phyloP scores from a whole-genome alignment of 805 yeast genomes.

The Wickerhamiella sergipiensis region DNA sequence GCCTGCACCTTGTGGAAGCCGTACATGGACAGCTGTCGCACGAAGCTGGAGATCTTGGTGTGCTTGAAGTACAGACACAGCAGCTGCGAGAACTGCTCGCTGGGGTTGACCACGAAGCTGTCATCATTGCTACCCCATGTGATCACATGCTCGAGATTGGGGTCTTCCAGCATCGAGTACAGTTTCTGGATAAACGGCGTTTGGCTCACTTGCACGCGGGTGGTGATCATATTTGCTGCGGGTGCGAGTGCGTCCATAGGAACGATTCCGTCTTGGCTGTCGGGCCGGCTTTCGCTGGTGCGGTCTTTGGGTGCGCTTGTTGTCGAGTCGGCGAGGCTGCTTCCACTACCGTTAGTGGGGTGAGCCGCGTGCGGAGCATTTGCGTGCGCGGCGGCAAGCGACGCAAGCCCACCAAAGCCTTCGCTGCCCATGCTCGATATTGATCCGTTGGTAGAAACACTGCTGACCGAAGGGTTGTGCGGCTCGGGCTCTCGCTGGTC shows the following conservation, averaged over 20 bases:
- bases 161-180: slow-evolving; percentile 78
- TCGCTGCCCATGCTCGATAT: background rate
- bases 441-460: background rate
- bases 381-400: too few species aligned
- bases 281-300: background rate
- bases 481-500: background rate
- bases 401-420: too few species aligned
- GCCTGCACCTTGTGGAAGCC: slow-evolving; percentile 68
- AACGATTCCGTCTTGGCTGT: background rate
- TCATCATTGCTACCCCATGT: slow-evolving; percentile 70
- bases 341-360: too few species aligned
- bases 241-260: background rate
- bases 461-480: background rate
- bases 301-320: too few species aligned
- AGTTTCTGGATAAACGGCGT: slow-evolving; percentile 76
- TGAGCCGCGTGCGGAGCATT: too few species aligned
- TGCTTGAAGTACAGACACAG: slow-evolving; percentile 70
- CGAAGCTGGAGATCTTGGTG: slow-evolving; percentile 86
- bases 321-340: too few species aligned
- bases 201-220: slow-evolving; percentile 27
- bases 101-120: slow-evolving; percentile 69
- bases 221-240: background rate
- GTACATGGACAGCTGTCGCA: slow-evolving; percentile 89
- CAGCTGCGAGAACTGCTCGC: slow-evolving; percentile 74
- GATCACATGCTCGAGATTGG: slow-evolving; percentile 54